These are phyloP conservation scores for Diaporthe helianthi DNA, from an alignment of 2,329 filamentous ascomycete genomes.

Conservation along the genomic window DNA sequence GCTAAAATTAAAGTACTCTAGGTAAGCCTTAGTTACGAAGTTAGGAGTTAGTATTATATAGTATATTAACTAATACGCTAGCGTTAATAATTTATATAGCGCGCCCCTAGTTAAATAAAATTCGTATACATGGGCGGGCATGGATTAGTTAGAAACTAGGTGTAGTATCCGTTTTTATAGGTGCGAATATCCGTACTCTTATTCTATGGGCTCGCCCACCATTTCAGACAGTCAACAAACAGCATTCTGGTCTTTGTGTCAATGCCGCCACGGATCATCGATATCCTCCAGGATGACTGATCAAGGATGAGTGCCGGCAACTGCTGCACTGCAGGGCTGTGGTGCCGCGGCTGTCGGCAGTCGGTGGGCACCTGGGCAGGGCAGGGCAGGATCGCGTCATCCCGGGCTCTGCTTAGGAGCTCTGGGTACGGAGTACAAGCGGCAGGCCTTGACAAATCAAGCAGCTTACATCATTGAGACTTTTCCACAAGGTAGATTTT, in stretches of 20 bases:
- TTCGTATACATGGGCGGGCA: no score
- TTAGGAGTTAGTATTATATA: no score
- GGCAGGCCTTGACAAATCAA: conserved; percentile 33
- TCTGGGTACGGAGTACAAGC: neutral
- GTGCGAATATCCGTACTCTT: no score
- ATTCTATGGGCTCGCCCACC: no score
- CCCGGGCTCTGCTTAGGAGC: neutral
- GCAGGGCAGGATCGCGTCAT: conserved; percentile 1
- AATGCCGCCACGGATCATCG: neutral
- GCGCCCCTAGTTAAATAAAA: no score
- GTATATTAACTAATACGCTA: no score
- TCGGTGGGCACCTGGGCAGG: no score
- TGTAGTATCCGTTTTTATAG: no score
- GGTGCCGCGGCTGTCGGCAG: neutral
- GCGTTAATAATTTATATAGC: no score
- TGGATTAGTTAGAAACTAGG: no score
- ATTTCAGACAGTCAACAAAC: neutral
- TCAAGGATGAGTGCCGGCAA: neutral
- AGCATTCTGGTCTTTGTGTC: neutral
- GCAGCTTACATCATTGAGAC: conserved; percentile 32
- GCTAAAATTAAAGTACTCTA: no score
- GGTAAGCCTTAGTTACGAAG: no score
- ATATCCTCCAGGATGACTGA: neutral
- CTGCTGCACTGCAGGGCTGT: neutral
- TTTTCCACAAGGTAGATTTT: conserved; percentile 20